Conservation (phyloP, 345 rosid species). For the Iberis pinnata region DNA sequence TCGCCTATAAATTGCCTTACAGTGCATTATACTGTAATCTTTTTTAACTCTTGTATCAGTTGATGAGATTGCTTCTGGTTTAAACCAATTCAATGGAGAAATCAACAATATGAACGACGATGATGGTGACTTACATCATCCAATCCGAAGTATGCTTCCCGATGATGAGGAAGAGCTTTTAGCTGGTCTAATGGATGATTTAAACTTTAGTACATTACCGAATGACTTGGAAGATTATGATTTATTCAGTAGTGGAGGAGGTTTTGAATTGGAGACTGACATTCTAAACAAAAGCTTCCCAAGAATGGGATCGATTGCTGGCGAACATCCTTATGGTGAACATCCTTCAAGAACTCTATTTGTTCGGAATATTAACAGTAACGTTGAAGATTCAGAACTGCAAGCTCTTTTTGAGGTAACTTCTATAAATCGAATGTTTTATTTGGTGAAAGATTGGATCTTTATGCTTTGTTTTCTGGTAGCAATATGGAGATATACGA, state of each 20-base stretch:
- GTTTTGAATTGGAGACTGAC: constrained; percentile 64
- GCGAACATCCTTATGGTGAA: constrained; percentile 80
- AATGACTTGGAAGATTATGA: constrained; percentile 60
- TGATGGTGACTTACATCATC: constrained; percentile 35
- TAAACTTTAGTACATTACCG: constrained; percentile 54
- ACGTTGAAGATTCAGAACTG: constrained; percentile 68
- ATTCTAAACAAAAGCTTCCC: constrained; percentile 23
- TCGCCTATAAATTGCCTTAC: neutral
- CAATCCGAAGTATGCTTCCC: constrained; percentile 51
- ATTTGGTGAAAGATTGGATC: constrained; percentile 11
- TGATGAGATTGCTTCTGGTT: constrained; percentile 32
- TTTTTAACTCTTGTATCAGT: constrained; percentile 20
- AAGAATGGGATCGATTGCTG: no score
- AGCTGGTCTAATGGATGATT: constrained; percentile 67
- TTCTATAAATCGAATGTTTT: neutral
- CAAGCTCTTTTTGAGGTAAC: constrained; percentile 66
- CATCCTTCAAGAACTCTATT: constrained; percentile 83
- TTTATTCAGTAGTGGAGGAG: constrained; percentile 75
- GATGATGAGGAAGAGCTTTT: constrained; percentile 65
- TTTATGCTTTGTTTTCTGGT: constrained; percentile 28
- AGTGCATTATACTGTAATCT: neutral
- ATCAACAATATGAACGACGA: constrained; percentile 33
- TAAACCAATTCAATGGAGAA: constrained; percentile 43
- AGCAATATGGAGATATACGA: constrained; percentile 83
- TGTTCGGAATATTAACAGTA: constrained; percentile 75